A percentile compares a stretch with the other conserved stretches of the same genome.
Evolutionary conservation across 805 yeast species (phyloP).

Genomic region (Wickerhamomyces hampshirensis): DNA sequence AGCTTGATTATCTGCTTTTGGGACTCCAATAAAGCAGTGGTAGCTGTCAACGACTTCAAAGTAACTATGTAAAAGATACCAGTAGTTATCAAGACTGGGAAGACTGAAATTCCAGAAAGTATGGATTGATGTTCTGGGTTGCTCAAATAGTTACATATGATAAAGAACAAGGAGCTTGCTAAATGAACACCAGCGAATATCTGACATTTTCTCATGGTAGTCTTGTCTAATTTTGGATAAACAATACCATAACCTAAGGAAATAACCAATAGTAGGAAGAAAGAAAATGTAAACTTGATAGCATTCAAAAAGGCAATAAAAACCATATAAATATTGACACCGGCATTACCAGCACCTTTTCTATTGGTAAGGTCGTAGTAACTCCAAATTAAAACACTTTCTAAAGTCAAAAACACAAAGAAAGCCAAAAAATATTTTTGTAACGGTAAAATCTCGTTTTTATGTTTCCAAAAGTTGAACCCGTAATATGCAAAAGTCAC

Average conservation of each 20-base stretch:
- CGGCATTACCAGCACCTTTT: slow-evolving; percentile 41
- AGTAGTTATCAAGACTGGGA: slow-evolving; percentile 71
- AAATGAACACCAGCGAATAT: slow-evolving; percentile 55
- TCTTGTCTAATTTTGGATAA: slow-evolving; percentile 73
- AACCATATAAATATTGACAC: slow-evolving; percentile 69
- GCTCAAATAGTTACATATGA: slow-evolving; percentile 48
- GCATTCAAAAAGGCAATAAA: slow-evolving; percentile 78
- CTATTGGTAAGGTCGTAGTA: slow-evolving; percentile 80
- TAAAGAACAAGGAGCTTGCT: slow-evolving; percentile 47
- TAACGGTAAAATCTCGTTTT: slow-evolving; percentile 81
- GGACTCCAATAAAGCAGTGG: slow-evolving; percentile 67
- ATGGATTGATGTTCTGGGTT: slow-evolving; percentile 46
- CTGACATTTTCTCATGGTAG: slow-evolving; percentile 67
- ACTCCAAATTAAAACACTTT: slow-evolving; percentile 86
- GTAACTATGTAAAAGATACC: slow-evolving; percentile 71
- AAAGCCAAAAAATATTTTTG: slow-evolving; percentile 89
- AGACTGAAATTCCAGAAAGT: slow-evolving; percentile 50
- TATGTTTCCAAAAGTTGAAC: slow-evolving; percentile 78
- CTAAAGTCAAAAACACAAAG: slow-evolving; percentile 75
- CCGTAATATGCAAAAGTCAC: slow-evolving; percentile 79
- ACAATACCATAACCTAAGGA: slow-evolving; percentile 95
- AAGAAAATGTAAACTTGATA: slow-evolving; percentile 78
- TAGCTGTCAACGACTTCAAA: slow-evolving; percentile 65
- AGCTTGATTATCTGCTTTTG: slow-evolving; percentile 92
- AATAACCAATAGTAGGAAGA: slow-evolving; percentile 80